Evolutionary conservation across 768 basidiomycete genomes (phyloP).

Genomic region (Pleurotus giganteus): DNA sequence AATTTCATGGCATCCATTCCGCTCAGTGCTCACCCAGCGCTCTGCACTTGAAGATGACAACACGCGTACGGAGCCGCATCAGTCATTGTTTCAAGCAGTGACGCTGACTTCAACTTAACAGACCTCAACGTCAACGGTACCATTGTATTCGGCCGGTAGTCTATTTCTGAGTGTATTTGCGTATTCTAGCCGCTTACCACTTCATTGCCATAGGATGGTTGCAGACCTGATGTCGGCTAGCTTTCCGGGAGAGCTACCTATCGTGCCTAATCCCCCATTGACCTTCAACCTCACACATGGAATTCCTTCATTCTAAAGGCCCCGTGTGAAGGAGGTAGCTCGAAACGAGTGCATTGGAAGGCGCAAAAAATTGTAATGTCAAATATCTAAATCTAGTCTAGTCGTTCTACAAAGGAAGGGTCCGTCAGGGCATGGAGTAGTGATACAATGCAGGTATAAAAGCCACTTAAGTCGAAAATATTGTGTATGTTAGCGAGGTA

Average conservation of each 20-base stretch:
- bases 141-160: slow-evolving; percentile 38
- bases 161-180: not conserved
- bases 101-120: slow-evolving; percentile 5
- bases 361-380: too few species aligned
- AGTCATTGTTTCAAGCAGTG: not conserved
- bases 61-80: slow-evolving; percentile 25
- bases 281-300: slow-evolving; percentile 37
- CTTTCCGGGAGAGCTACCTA: slow-evolving; percentile 33
- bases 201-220: slow-evolving; percentile 29
- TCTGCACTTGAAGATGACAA: slow-evolving; percentile 23
- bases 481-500: not conserved
- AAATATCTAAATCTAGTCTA: not conserved
- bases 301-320: slow-evolving; percentile 33
- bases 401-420: not conserved
- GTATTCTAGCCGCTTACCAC: not conserved
- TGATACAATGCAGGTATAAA: too few species aligned
- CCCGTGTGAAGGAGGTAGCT: too few species aligned
- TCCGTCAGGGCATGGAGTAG: too few species aligned
- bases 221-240: slow-evolving; percentile 34
- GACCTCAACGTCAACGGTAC: slow-evolving; percentile 38
- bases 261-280: slow-evolving; percentile 32
- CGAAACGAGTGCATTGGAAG: too few species aligned
- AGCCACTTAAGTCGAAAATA: not conserved
- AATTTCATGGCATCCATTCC: not conserved
- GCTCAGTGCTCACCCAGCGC: not conserved